Percentiles rank a stretch among this genome's conserved stretches.
Conservation (phyloP, 1,284 basidiomycete genomes). For the Ustilago curta region DNA sequence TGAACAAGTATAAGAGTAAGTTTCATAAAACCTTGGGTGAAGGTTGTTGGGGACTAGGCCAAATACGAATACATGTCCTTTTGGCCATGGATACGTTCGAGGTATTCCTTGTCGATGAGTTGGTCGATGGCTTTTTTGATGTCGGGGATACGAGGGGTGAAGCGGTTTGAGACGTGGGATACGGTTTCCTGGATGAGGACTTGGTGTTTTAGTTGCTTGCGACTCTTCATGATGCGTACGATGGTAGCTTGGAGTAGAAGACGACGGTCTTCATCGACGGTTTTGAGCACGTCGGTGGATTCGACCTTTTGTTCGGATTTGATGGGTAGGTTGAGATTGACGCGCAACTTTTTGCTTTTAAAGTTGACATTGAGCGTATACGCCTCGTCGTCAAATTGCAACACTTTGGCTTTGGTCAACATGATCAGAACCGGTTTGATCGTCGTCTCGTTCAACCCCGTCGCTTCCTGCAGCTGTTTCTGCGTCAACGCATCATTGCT, state of each 20-base stretch:
- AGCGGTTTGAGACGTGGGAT: constrained; percentile 86
- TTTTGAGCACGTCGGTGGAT: constrained; percentile 88
- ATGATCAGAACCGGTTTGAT: constrained; percentile 85
- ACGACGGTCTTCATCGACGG: constrained; percentile 97
- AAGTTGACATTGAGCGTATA: constrained; percentile 81
- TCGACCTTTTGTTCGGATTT: constrained; percentile 95
- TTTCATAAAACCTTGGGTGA: too few relatives aligned
- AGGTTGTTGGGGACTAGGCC: too few relatives aligned
- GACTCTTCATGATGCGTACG: constrained; percentile 97
- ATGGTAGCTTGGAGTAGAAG: constrained; percentile 97
- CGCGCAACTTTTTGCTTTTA: constrained; percentile 88
- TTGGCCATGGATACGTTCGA: constrained; percentile 85
- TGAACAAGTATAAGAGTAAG: too few relatives aligned
- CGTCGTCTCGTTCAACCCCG: constrained; percentile 84
- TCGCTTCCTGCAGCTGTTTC: constrained; percentile 84
- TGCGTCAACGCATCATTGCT: constrained; percentile 82
- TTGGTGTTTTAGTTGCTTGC: constrained; percentile 96
- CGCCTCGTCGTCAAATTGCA: constrained; percentile 77
- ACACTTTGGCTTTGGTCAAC: constrained; percentile 88
- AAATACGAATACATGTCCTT: constrained; percentile 66
- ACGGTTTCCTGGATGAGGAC: constrained; percentile 93
- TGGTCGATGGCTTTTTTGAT: constrained; percentile 93
- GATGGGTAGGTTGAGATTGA: constrained; percentile 92
- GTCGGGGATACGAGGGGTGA: constrained; percentile 88
- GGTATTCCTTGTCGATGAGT: constrained; percentile 95